Percentiles rank a stretch among this genome's conserved stretches.
Conservation (phyloP, 495 filamentous ascomycete genomes). For the Hypoxylon subgilvum region DNA sequence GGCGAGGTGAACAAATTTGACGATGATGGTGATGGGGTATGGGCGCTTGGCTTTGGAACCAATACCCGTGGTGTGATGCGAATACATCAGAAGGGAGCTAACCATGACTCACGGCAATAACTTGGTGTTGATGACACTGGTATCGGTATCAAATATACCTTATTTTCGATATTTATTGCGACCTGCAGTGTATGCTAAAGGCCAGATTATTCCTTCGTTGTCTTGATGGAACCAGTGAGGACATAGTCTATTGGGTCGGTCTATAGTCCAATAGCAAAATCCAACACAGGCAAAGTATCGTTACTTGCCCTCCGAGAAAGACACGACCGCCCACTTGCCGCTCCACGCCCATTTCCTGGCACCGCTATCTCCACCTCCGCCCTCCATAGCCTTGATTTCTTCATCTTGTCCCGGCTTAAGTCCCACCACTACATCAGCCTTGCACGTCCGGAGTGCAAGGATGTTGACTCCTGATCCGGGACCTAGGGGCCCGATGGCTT, state of each 20-base stretch:
- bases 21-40: not conserved
- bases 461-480: conserved; percentile 78
- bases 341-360: conserved; percentile 94
- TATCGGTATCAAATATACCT: conserved; percentile 24
- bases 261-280: not conserved
- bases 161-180: not conserved
- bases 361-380: conserved; percentile 70
- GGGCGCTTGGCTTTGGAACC: conserved; percentile 18
- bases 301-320: conserved; percentile 66
- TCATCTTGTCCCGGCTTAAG: conserved; percentile 82
- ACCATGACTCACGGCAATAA: not conserved
- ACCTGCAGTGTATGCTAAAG: not conserved
- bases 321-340: conserved; percentile 95
- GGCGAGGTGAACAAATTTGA: not conserved
- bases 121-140: not conserved
- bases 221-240: not conserved
- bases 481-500: conserved; percentile 87
- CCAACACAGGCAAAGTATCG: not conserved
- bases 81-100: too few relatives aligned
- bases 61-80: conserved; percentile 11
- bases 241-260: conserved; percentile 12
- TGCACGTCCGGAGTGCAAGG: conserved; percentile 88
- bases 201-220: not conserved
- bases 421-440: conserved; percentile 93
- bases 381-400: conserved; percentile 68